Evolutionary conservation across 371 early-diverging fungal genomes (phyloP), one percentile per base, ranked within the genome.

Genomic region (Mortierella sp.): DNA sequence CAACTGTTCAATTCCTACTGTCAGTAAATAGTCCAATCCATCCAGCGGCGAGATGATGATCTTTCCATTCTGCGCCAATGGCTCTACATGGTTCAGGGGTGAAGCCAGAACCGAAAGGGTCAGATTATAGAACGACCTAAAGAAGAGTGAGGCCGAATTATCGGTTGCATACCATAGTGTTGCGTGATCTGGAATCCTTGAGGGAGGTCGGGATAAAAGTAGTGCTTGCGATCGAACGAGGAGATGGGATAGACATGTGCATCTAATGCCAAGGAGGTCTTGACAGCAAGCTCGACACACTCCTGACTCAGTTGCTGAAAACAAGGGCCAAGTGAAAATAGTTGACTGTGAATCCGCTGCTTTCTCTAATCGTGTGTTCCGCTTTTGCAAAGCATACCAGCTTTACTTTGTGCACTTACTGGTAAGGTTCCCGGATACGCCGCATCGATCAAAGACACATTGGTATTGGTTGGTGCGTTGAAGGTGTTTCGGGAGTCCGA

Each of bases 121-220:
- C 10, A 34, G 34, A 34, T 10, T 10, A 34, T 34, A 34, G 34
- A 7, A 19, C n/a, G n/a, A 16, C 39, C 21, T 26, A 19, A 49
- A 28, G 30, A 47, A 6, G 21, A 57, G 8, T 34, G 5, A 41
- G 23, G 42, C 13, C 28, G 43, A 6, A 16, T 19, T 2, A 24
- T 39, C 4, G 16, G 7, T 10, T 4, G 10, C 53, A 46, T 78
- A 86, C 90, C 87, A 73, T 86, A 82, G 53, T 94, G 89, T 62
- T 97, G 97, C 18, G 97, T 97, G 53, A 97, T 95, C 80, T 97
- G 97, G 73, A 94, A 97, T 9, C 97, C 96, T 61, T 88, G 90
- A 14, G 96, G 95, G 57, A 95, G 83, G 80, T 97, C 97, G 6
- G 90, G 90, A 73, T 97, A 97, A 73, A 94, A 95, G 70, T 97